A percentile compares a stretch with the other conserved stretches of the same genome.
These are phyloP conservation scores for Ophiostoma ulmi DNA, from an alignment of 2,329 filamentous ascomycete species.

Conservation along the genomic window DNA sequence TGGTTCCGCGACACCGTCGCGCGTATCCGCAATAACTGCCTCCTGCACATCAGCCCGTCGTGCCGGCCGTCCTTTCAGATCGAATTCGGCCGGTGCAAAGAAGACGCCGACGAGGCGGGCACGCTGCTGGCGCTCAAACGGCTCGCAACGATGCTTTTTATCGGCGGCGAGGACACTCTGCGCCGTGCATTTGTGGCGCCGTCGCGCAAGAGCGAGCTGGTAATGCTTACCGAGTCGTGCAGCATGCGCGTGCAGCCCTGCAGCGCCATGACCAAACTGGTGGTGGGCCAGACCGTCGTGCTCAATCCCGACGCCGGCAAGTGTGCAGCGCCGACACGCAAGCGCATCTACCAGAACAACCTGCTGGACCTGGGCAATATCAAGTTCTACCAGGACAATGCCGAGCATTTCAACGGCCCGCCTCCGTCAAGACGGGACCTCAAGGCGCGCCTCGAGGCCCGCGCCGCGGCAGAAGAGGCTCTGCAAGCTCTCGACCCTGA, in stretches of 20 bases:
- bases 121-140: not conserved
- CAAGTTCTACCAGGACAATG: not conserved
- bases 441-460: not conserved
- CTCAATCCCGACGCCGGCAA: not conserved
- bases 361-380: not conserved
- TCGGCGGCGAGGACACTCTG: not conserved
- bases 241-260: not conserved
- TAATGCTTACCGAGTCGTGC: not conserved
- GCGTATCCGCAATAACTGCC: not conserved
- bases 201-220: not conserved
- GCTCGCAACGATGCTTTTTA: not conserved
- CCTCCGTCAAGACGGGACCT: not conserved
- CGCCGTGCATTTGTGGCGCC: not conserved
- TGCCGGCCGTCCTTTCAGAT: not conserved
- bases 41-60: not conserved
- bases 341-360: not conserved
- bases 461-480: not conserved
- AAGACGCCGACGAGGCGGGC: not conserved
- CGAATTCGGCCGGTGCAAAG: not conserved
- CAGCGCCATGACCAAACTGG: not conserved
- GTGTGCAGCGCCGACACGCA: not conserved
- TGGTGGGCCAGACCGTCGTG: not conserved
- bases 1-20: not conserved
- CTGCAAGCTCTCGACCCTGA: not conserved
- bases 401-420: not conserved